Percentiles rank a stretch among this genome's conserved stretches.
Evolutionary conservation across 176 grass and related monocot species (phyloP).

Genomic region (Triticum monococcum): DNA sequence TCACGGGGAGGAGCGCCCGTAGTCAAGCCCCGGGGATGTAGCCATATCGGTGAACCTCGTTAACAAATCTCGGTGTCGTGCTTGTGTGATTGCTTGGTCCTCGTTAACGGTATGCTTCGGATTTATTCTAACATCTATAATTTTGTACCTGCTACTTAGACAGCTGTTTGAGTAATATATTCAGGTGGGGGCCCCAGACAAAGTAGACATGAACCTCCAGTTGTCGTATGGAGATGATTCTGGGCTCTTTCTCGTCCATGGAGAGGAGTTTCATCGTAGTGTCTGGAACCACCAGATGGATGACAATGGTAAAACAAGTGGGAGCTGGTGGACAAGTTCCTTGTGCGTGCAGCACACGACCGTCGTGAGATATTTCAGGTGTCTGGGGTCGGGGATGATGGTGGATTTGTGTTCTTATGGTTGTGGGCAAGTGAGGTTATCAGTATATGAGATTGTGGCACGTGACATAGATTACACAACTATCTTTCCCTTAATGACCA

Average conservation of each 20-base stretch:
- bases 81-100: too few relatives aligned
- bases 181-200: too few relatives aligned
- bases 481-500: background rate
- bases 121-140: too few relatives aligned
- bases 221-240: background rate
- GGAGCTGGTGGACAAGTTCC: background rate
- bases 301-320: background rate
- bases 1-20: too few relatives aligned
- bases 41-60: too few relatives aligned
- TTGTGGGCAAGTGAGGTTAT: background rate
- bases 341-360: background rate
- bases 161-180: too few relatives aligned
- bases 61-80: too few relatives aligned
- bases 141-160: too few relatives aligned
- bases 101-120: too few relatives aligned
- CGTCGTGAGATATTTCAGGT: background rate
- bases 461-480: rapidly evolving
- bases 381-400: background rate
- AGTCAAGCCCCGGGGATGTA: too few relatives aligned
- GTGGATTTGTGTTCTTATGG: background rate
- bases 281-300: background rate
- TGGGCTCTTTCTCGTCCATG: background rate
- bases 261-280: background rate
- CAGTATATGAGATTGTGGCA: background rate
- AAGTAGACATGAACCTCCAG: background rate